Evolutionary conservation across 176 grass and related monocot species (phyloP).

Genomic region (Microstegium vimineum): DNA sequence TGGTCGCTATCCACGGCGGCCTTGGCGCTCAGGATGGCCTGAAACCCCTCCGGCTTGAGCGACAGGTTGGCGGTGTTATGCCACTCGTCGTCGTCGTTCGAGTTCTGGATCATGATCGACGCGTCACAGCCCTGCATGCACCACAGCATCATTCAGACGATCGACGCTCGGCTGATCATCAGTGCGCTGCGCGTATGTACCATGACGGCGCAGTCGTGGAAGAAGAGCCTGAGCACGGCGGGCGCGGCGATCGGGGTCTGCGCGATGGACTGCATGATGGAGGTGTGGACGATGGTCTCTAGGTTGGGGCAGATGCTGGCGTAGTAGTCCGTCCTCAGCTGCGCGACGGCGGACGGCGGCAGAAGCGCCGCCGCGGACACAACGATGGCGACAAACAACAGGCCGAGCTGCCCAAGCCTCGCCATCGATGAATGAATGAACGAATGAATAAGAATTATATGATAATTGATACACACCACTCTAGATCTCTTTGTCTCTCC

Average conservation of each 20-base stretch:
- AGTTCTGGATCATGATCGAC: constrained; percentile 45
- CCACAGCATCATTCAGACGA: neutral
- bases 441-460: too few species aligned
- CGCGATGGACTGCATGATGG: constrained; percentile 31
- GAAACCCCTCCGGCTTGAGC: constrained; percentile 39
- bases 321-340: constrained; percentile 18
- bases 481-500: neutral
- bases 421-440: constrained; percentile 20
- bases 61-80: constrained; percentile 30
- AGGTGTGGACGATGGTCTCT: constrained; percentile 32
- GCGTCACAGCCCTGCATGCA: constrained; percentile 52
- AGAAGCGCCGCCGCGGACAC: neutral
- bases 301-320: constrained; percentile 39
- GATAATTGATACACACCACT: too few species aligned
- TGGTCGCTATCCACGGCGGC: constrained; percentile 47
- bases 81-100: constrained; percentile 48
- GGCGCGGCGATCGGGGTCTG: constrained; percentile 33
- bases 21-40: constrained; percentile 38
- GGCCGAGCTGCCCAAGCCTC: neutral
- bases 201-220: constrained; percentile 51
- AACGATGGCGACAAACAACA: neutral
- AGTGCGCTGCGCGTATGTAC: too few species aligned
- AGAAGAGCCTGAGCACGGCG: constrained; percentile 40
- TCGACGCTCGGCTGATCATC: too few species aligned
- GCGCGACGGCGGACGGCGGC: neutral